Evolutionary conservation across 2,329 filamentous ascomycete genomes (phyloP).

Genomic region (Cladobotryum protrusum): DNA sequence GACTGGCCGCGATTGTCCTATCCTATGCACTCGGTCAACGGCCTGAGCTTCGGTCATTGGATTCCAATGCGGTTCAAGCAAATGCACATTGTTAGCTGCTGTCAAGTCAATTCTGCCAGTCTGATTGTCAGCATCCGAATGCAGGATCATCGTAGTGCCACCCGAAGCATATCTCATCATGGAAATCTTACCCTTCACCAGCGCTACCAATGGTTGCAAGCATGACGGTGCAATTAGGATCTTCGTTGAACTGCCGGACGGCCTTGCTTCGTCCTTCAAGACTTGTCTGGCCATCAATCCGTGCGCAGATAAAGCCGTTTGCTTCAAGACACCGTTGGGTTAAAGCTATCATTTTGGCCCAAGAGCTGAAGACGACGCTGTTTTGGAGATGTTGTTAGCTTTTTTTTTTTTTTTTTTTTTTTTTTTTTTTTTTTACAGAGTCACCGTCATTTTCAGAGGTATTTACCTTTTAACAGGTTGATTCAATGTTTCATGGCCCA

Average conservation of each 20-base stretch:
- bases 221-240: conserved; percentile 19
- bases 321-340: conserved; percentile 13
- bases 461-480: too few species aligned
- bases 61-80: conserved; percentile 30
- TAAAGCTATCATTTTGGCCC: conserved; percentile 23
- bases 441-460: too few species aligned
- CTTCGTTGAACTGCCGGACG: neutral
- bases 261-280: conserved; percentile 1
- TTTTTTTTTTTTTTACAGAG: too few species aligned
- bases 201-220: conserved; percentile 26
- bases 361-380: too few species aligned
- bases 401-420: too few species aligned
- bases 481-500: too few species aligned
- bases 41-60: conserved; percentile 29
- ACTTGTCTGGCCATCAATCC: conserved; percentile 22
- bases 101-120: too few species aligned
- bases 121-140: too few species aligned
- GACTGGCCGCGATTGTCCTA: conserved; percentile 24
- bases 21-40: conserved; percentile 25
- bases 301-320: conserved; percentile 11
- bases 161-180: conserved; percentile 5
- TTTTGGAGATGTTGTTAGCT: too few species aligned
- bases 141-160: too few species aligned
- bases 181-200: conserved; percentile 23
- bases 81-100: conserved; percentile 21